Base-by-base conservation (phyloP, 2,329 filamentous ascomycete species). In the Penicillium sp. region DNA sequence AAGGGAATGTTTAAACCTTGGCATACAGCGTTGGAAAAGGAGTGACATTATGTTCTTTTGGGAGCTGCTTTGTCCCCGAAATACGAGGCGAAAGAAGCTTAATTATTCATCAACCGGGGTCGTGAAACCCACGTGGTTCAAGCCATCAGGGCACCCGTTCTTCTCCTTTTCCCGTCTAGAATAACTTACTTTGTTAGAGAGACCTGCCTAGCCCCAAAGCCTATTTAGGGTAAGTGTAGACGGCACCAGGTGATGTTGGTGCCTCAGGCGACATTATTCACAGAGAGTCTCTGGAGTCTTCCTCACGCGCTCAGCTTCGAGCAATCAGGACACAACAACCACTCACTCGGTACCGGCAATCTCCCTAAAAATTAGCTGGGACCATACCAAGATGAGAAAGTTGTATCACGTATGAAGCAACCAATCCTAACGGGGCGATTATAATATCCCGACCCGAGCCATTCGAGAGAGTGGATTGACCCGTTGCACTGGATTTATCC, bases 11-110 rank as follows among this genome's bases (percentile, higher is more conserved):
- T 73, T 57, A 63, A 88, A 81, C 45, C 84, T 83, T 57, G 93
- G 74, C 40, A 94, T 89, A 4, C 92, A 96, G 33, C 5, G 12
- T 15, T n/a, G 97, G 80, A 27, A 97, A 84, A 75, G 96, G 92
- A 3, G 92, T 96, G 71, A 99, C 91, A 62, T 87, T 86, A n/a
- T 62, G 86, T 84, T 60, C 88, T 83, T 60, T 83, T 77, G 47
- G 97, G 80, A 35, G 86, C 82, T 51, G 87, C 82, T 57, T 86
- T 86, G 58, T 89, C 86, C 56, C 87, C 86, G 59, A 96, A 78
- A 37, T 88, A 86, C 77, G 92, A 92, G 61, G 96, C 83, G 55
- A 92, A 96, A 74, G 54, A 63, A 42, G 42, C 25, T 54, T 42
- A 18, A 35, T 23, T 26, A 15, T 31, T 55, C 33, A 35, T 64